These are phyloP conservation scores for Mycena filopes DNA, from an alignment of 768 basidiomycete genomes.

Conservation along the genomic window DNA sequence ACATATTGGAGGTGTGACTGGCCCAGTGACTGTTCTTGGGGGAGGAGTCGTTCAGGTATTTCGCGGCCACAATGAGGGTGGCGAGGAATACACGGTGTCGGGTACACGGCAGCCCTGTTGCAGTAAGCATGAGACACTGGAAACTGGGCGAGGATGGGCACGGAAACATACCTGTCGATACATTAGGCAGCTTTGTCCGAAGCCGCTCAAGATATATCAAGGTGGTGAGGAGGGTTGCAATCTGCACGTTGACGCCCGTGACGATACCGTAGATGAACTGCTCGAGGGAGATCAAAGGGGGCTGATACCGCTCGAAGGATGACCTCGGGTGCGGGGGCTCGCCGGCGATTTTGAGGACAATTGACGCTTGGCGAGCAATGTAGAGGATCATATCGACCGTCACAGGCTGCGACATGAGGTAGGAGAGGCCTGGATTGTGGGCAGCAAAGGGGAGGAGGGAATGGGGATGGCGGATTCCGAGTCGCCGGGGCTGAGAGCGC, in stretches of 20 bases:
- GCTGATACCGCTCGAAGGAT: constrained; percentile 21
- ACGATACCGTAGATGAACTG: constrained; percentile 88
- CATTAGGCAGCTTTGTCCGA: constrained; percentile 77
- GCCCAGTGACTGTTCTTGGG: constrained; percentile 97
- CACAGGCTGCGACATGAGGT: constrained; percentile 81
- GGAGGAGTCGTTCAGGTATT: constrained; percentile 97
- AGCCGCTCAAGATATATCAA: constrained; percentile 93
- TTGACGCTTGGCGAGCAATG: constrained; percentile 81
- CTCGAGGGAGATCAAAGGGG: constrained; percentile 68
- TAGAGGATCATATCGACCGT: constrained; percentile 87
- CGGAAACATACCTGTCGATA: constrained; percentile 79
- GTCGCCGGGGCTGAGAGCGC: constrained; percentile 24
- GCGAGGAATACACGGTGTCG: constrained; percentile 97
- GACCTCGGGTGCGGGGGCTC: constrained; percentile 44
- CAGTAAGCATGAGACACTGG: background rate
- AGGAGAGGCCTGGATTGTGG: constrained; percentile 85
- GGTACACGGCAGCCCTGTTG: constrained; percentile 85
- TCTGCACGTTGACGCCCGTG: constrained; percentile 86
- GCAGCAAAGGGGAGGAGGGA: constrained; percentile 81
- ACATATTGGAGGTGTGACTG: constrained; percentile 72
- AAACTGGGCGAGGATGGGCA: constrained; percentile 8
- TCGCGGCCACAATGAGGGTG: constrained; percentile 93
- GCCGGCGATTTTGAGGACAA: constrained; percentile 77
- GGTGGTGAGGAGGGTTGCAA: constrained; percentile 89
- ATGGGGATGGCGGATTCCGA: constrained; percentile 65